These are phyloP conservation scores for Aureobasidium zeae DNA, from an alignment of 2,329 filamentous ascomycete genomes.

Conservation along the genomic window DNA sequence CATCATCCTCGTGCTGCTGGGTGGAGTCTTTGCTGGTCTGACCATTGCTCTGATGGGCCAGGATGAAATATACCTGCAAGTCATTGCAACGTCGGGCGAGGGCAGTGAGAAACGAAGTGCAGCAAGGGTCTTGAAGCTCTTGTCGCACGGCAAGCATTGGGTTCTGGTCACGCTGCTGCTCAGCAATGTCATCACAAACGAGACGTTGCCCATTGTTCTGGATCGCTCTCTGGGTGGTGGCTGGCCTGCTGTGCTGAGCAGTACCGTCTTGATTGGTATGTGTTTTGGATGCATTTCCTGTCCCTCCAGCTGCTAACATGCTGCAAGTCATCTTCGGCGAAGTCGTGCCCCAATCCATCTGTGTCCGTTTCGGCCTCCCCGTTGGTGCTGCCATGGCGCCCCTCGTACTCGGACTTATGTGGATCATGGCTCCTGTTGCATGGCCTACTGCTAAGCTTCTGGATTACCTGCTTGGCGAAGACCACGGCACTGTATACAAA, in stretches of 20 bases:
- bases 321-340: conserved; percentile 91
- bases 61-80: conserved; percentile 95
- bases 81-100: conserved; percentile 76
- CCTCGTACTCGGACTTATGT: conserved; percentile 83
- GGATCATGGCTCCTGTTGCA: conserved; percentile 75
- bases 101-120: conserved; percentile 83
- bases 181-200: conserved; percentile 96
- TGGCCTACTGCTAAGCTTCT: conserved; percentile 95
- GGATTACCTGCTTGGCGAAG: conserved; percentile 84
- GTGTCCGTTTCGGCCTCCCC: conserved; percentile 87
- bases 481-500: conserved; percentile 95
- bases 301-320: conserved; percentile 18
- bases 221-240: conserved; percentile 90
- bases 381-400: conserved; percentile 93
- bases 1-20: conserved; percentile 69
- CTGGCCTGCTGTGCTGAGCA: conserved; percentile 86
- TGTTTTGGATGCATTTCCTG: not conserved
- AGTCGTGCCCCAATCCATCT: conserved; percentile 89
- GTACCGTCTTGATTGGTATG: conserved; percentile 86
- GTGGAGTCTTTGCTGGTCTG: conserved; percentile 88
- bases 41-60: conserved; percentile 78
- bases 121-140: conserved; percentile 64
- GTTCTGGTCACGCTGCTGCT: conserved; percentile 88
- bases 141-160: conserved; percentile 93
- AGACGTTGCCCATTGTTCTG: conserved; percentile 88